Evolutionary conservation across 352 stramenopile genomes (phyloP), one percentile per base, ranked within the genome.

Genomic region (Saprolegnia diclina): DNA sequence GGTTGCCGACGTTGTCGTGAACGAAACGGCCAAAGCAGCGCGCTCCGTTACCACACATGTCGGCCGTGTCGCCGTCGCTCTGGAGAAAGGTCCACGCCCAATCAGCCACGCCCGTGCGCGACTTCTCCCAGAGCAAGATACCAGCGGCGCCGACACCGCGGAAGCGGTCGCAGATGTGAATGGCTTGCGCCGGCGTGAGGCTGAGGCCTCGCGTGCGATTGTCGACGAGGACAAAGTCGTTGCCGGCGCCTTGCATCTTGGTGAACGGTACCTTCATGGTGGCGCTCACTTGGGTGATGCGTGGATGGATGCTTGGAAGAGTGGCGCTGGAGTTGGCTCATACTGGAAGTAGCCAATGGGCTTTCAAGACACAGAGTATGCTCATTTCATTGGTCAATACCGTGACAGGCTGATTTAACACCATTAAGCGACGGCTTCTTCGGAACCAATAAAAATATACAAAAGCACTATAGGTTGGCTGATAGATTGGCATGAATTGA

Each of bases 1-100:
- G 45, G 46, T 69, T 29, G 11, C 53, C 50, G 10, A 69, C 9
- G 18, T 45, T 24, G 5, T n/a, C 13, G 16, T 69, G 63, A 11
- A 69, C 63, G n/a, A 69, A 69, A 13, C 53, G 48, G n/a, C 24
- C 63, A 69, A 69, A 69, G 63, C 63, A 69, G n/a, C 63, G 63
- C 19, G 63, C 44, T n/a, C 63, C 63, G 24, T 69, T 69, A 24
- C 63, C 63, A 29, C 63, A 69, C 45, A 69, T 61, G 48, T 50
- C 54, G 53, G 63, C 63, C 48, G 63, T 69, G 53, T 69, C 63
- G 19, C 63, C 63, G 42, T 69, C 63, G 53, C 63, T 54, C 21
- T 69, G 63, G 18, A 57, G 22, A 38, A 69, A 69, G 1, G 53
- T 16, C 63, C 63, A 69, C 18, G 48, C 53, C 21, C 53, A 57